Base-by-base conservation (phyloP, 768 basidiomycete genomes). In the Mycena maculata region DNA sequence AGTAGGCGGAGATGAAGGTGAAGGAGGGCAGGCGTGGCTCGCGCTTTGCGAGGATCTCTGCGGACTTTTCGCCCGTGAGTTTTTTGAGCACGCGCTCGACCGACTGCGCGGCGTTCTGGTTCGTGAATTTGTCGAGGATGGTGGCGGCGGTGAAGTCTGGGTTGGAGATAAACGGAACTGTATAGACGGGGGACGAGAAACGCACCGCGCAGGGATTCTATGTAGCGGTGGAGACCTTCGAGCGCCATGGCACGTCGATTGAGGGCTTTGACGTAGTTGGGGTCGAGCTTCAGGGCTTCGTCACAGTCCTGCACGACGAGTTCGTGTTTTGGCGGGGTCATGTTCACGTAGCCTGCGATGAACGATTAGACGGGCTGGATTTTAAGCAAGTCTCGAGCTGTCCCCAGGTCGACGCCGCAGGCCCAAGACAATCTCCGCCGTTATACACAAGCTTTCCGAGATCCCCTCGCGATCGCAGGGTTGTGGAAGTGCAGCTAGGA, bases 111-210 rank as follows among this genome's bases (percentile, higher is more conserved):
- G 95, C 91, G 1, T 81, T 71, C 68, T 92, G 88, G 74, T 96
- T 95, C 75, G 90, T 86, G 88, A 99, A 98, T 74, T 91, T 90
- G 78, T 96, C 95, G 44, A 99, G 86, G 70, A 99, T 97, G 18
- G 96, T 95, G 0, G 93, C 91, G n/a, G 97, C 94, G 0, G 97
- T 98, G 83, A 90, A 99, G 78, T 99, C 97, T 96, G 69, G 45
- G 33, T n/a, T n/a, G 31, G 53, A 20, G 38, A 45, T 20, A 52
- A 12, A 18, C 28, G 13, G 30, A 20, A 36, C 23, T 25, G 50
- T 8, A 55, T 22, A 36, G 48, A 30, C 22, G 48, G n/a, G n/a
- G n/a, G n/a, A 28, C 33, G 28, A 12, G 36, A 22, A 27, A 77
- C 87, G 13, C 61, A 94, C 94, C 95, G 73, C 93, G 85, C 39